These are phyloP conservation scores for Mycena maculata DNA, from an alignment of 768 basidiomycete species.

Conservation along the genomic window DNA sequence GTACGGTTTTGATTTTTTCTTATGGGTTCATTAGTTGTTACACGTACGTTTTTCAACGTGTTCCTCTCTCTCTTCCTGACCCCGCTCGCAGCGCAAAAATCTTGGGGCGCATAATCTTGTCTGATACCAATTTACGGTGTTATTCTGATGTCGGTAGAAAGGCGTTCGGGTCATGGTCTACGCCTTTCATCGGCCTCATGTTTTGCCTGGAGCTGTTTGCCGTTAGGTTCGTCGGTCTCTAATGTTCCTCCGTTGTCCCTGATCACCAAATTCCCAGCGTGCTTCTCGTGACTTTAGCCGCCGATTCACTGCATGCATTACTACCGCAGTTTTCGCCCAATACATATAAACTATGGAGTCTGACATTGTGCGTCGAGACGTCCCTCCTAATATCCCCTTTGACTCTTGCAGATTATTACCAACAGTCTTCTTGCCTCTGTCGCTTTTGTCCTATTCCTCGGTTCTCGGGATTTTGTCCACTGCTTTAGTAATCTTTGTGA, in stretches of 20 bases:
- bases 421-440: conserved; percentile 86
- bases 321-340: conserved; percentile 73
- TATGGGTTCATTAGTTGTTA: conserved; percentile 89
- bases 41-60: conserved; percentile 66
- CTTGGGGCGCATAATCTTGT: conserved; percentile 78
- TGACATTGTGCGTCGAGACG: conserved; percentile 67
- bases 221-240: conserved; percentile 64
- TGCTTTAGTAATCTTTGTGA: conserved; percentile 76
- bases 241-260: not conserved
- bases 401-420: conserved; percentile 74
- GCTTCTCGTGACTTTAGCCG: conserved; percentile 88
- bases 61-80: conserved; percentile 12
- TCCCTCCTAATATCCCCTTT: conserved; percentile 6
- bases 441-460: conserved; percentile 89
- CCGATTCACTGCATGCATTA: conserved; percentile 84
- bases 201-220: conserved; percentile 92
- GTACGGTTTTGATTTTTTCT: conserved; percentile 76
- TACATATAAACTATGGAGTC: conserved; percentile 80
- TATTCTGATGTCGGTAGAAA: conserved; percentile 92
- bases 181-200: conserved; percentile 71
- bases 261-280: conserved; percentile 60
- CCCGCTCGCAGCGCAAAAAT: conserved; percentile 79
- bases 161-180: conserved; percentile 84
- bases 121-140: conserved; percentile 77
- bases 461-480: conserved; percentile 87